Evolutionary conservation across 306 rosid genomes (phyloP), one percentile per base, ranked within the genome.

Genomic region (Casuarina glauca): DNA sequence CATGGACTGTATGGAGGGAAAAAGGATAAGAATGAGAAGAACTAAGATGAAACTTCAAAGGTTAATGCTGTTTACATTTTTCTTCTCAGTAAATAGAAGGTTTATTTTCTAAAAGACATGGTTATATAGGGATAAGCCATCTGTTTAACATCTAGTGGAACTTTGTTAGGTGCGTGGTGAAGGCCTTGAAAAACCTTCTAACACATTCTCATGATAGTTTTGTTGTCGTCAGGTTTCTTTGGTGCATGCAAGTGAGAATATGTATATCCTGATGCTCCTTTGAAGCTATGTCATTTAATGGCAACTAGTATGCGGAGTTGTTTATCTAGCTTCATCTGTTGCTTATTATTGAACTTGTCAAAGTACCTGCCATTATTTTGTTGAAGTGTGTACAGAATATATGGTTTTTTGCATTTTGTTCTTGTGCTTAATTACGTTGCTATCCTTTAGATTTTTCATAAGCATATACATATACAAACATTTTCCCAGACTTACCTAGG

Each of bases 1-100:
- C 46, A 75, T 75, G 88, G 88, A 60, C 87, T 87, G 70, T 88
- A 87, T 75, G 98, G 97, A 82, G 96, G 93, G 12, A 90, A 90
- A 83, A 90, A 89, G 80, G 96, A 88, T 35, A 84, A 79, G 82
- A 81, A 83, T 73, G 96, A 78, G 17, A 87, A 86, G 82, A 36
- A 80, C 57, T 91, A 89, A 17, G 93, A 89, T 73, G 88, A 83
- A 7, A 80, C 88, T 76, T 86, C 94, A 53, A 92, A 86, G 97
- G 97, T 90, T 77, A 74, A 84, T 49, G 53, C 7, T 43, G 15
- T 26, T 67, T 66, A 5, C 53, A 52, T 74, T 76, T 79, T 64
- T 79, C 43, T 53, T 79, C 9, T 32, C 13, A 46, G 10, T 52
- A 66, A 13, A 10, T 64, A 12, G 45, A 73, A 69, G 17, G 15